These are phyloP conservation scores for Lanmaoa pseudosensibilis DNA, from an alignment of 768 basidiomycete genomes.

Conservation along the genomic window DNA sequence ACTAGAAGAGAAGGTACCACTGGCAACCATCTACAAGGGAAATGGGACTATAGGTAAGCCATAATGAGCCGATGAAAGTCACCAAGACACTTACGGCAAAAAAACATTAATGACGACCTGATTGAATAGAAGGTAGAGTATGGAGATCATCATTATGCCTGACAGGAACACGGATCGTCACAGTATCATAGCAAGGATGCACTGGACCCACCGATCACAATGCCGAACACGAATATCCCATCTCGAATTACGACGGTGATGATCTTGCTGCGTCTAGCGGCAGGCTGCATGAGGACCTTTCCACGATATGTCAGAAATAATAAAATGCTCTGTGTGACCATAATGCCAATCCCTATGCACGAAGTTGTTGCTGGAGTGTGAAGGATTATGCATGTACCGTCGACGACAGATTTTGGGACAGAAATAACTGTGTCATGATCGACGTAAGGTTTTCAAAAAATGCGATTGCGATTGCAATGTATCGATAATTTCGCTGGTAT, in stretches of 20 bases:
- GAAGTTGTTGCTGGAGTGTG: background rate
- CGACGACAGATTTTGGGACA: conserved; percentile 1
- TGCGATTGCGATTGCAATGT: background rate
- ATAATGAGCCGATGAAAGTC: background rate
- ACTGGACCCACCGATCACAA: conserved; percentile 11
- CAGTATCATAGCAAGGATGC: background rate
- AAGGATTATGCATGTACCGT: conserved; percentile 12
- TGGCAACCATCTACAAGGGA: conserved; percentile 13
- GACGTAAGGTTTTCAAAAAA: background rate
- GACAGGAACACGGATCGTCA: background rate
- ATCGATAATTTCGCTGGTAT: conserved; percentile 3
- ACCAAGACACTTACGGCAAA: conserved; percentile 12
- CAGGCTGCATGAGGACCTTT: conserved; percentile 4
- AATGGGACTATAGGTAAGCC: background rate
- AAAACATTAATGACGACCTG: conserved; percentile 14
- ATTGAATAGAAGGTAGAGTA: conserved; percentile 1
- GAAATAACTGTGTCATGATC: background rate
- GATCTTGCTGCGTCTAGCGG: conserved; percentile 16
- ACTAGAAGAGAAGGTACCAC: conserved; percentile 15
- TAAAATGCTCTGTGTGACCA: conserved; percentile 15
- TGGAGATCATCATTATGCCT: background rate
- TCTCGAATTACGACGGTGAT: conserved; percentile 15
- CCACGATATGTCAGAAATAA: conserved; percentile 19
- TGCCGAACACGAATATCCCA: conserved; percentile 11
- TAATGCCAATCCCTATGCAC: conserved; percentile 1